phyloP scores from a whole-genome alignment of 2,329 filamentous ascomycete genomes.

The Aspergillus nomiae region DNA sequence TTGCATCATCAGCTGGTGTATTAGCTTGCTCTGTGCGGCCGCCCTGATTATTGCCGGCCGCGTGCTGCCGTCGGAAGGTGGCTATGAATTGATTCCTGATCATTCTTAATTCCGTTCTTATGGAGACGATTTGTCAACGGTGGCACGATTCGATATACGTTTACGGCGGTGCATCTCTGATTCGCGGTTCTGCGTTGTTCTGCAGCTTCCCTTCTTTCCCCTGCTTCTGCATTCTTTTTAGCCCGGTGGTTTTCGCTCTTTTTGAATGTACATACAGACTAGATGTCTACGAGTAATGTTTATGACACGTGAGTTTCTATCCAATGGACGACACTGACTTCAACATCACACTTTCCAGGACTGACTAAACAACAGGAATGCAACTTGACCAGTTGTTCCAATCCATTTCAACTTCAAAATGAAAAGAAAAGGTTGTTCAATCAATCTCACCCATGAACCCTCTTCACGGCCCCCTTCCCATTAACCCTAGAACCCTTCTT shows the following conservation, averaged over 20 bases:
- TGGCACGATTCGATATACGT: neutral
- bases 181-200: neutral
- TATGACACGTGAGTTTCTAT: neutral
- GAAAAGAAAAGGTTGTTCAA: neutral
- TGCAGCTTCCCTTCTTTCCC: neutral
- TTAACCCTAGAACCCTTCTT: neutral
- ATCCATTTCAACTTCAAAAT: neutral
- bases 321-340: neutral
- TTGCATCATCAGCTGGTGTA: constrained; percentile 62
- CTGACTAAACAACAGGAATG: neutral
- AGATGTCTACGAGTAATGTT: constrained; percentile 16
- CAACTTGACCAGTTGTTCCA: neutral
- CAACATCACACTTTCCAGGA: neutral
- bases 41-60: constrained; percentile 69
- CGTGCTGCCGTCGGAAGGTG: constrained; percentile 75
- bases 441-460: neutral
- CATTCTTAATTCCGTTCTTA: constrained; percentile 18
- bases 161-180: neutral
- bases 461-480: constrained; percentile 11
- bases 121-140: neutral
- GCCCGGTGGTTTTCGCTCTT: neutral
- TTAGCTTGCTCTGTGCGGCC: constrained; percentile 55
- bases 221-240: neutral
- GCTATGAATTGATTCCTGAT: constrained; percentile 75
- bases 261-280: constrained; percentile 10